A percentile compares a stretch with the other conserved stretches of the same genome.
Evolutionary conservation across 805 yeast genomes (phyloP).

Genomic region (Blastobotrys mokoenaii): DNA sequence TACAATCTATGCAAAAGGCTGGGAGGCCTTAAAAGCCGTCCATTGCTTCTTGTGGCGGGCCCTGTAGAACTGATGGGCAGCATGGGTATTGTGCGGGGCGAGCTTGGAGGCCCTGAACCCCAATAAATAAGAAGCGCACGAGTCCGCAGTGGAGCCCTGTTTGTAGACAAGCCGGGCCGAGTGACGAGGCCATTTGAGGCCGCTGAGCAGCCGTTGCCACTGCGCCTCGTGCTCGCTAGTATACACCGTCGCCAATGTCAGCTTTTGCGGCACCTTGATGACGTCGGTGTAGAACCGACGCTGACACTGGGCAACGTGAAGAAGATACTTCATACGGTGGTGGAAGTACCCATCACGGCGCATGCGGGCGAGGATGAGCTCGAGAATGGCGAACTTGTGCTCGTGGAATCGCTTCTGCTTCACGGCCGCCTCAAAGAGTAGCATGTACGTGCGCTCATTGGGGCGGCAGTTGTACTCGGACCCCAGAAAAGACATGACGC

Average conservation of each 20-base stretch:
- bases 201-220: too few relatives aligned
- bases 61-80: not conserved
- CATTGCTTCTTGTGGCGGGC: not conserved
- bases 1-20: too few relatives aligned
- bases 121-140: not conserved
- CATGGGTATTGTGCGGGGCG: not conserved
- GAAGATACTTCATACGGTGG: too few relatives aligned
- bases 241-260: too few relatives aligned
- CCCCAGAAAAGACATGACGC: constrained; percentile 14
- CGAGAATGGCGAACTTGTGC: constrained; percentile 1
- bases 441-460: constrained; percentile 7
- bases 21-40: not conserved
- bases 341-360: too few relatives aligned
- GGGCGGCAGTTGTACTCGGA: constrained; percentile 1
- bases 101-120: not conserved
- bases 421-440: constrained; percentile 11
- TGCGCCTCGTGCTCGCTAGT: too few relatives aligned
- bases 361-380: not conserved
- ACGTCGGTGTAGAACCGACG: too few relatives aligned
- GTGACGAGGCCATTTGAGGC: too few relatives aligned
- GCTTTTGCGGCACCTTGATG: too few relatives aligned
- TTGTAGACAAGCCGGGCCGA: too few relatives aligned
- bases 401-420: constrained; percentile 2
- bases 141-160: too few relatives aligned
- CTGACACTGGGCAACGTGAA: too few relatives aligned